Evolutionary conservation across 2,329 filamentous ascomycete genomes (phyloP), one percentile per base, ranked within the genome.

Genomic region (Epichloe baconii): DNA sequence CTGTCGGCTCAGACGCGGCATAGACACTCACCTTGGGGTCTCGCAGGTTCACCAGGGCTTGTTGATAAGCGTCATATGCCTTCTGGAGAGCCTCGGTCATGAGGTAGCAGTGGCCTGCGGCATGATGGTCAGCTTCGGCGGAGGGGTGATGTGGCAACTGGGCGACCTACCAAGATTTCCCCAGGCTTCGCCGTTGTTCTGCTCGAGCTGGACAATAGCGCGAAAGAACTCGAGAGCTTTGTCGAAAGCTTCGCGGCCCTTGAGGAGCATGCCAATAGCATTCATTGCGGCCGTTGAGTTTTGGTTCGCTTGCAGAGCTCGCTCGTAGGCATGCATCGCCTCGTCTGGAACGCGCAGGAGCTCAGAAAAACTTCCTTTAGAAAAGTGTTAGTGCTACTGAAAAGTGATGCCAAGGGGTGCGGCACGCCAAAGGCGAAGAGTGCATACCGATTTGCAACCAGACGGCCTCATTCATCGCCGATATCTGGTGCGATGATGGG

Each of bases 31-130:
- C 88, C 79, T 96, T 97, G 1, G 91, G 90, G 65, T 96, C 91
- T 47, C 85, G 82, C 41, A 98, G 75, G 67, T 97, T 91, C 56
- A 96, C 91, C 6, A 97, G 72, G 5, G 93, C 93, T 65, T 94
- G 88, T 66, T 98, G 93, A 65, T 98, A 98, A 1, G 93, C 90
- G 35, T 88, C 87, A 63, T 98, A 98, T 1, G 93, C 93, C 64
- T 97, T 89, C 69, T 97, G 93, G 36, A 97, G 71, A 62, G 96
- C 91, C 63, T 98, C 93, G 80, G 95, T 95, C 93, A 98, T 98
- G 26, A 98, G 76, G 65, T 91, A 95, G 71, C 93, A 97, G 67
- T 97, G 93, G n/a, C 93, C 88, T 91, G 59, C 60, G 50, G 54
- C 46, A 50, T 49, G 46, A 34, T 48, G 48, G 37, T 54, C 42